Evolutionary conservation across 768 basidiomycete species (phyloP), one percentile per base, ranked within the genome.

Genomic region (Lentinula sp.): DNA sequence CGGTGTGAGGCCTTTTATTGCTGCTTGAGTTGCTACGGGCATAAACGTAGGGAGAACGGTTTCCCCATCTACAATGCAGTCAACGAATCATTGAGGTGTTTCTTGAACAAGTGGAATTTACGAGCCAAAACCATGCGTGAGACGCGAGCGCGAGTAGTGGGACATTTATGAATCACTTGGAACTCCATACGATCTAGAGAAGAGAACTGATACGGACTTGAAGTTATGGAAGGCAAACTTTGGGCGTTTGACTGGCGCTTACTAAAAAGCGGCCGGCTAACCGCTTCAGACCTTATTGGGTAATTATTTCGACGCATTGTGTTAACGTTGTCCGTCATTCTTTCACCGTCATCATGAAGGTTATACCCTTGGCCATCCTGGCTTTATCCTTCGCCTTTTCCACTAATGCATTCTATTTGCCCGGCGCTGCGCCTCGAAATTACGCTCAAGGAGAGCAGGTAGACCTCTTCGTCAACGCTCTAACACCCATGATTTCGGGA

Each of bases 21-120:
- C 90, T 16, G 89, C 92, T 69, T 95, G 93, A 4, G 93, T 95
- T 2, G 92, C 93, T 8, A 95, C 92, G 3, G 93, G 93, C 93
- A 95, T 95, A 67, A 95, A 95, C 0, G 93, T 92, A 1, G 93
- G 93, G 18, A 94, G 76, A 79, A 88, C 84, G 1, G 92, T 94
- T 42, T 81, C 75, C 8, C 91, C 91, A 76, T 93, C 91, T 92
- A 63, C 23, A 64, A 18, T 49, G 36, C 8, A 58, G 48, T 45
- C 6, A 61, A 18, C 2, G 54, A 56, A 48, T 63, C 33, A 50
- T 45, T n/a, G 51, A 53, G 39, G 3, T 63, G 59, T 61, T 9
- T 15, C 62, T 36, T 60, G 12, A 61, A 48, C 35, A 43, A 52
- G 2, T 15, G 16, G 42, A 15, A 77, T 87, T 70, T 70, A 90